Evolutionary conservation across 768 basidiomycete genomes (phyloP).

Genomic region (Lanmaoa pseudosensibilis): DNA sequence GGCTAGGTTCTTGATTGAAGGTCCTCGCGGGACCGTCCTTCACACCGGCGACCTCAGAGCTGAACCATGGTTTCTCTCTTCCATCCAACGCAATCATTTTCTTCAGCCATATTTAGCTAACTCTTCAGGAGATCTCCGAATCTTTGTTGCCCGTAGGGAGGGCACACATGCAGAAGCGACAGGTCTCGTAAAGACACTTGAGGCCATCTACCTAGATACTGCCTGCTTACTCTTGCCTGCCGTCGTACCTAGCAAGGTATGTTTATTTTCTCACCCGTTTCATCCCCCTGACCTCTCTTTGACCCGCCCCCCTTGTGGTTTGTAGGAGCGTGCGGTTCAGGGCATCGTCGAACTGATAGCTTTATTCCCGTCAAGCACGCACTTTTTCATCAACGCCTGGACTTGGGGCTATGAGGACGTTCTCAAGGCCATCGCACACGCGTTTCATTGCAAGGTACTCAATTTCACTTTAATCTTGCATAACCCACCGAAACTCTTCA

Average conservation of each 20-base stretch:
- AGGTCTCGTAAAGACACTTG: conserved; percentile 49
- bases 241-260: conserved; percentile 61
- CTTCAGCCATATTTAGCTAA: conserved; percentile 66
- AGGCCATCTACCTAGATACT: conserved; percentile 85
- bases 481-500: not conserved
- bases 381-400: conserved; percentile 92
- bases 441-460: conserved; percentile 62
- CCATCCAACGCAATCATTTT: conserved; percentile 65
- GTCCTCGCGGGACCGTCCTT: conserved; percentile 65
- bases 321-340: conserved; percentile 61
- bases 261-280: not conserved
- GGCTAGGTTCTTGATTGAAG: conserved; percentile 83
- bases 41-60: conserved; percentile 95
- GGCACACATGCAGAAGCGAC: conserved; percentile 23
- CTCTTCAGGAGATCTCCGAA: conserved; percentile 23
- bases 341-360: conserved; percentile 72
- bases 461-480: not conserved
- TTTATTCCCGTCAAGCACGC: conserved; percentile 59
- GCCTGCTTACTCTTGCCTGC: conserved; percentile 56
- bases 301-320: not conserved
- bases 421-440: conserved; percentile 67
- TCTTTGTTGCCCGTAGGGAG: conserved; percentile 28
- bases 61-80: conserved; percentile 76
- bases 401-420: conserved; percentile 97
- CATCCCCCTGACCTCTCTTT: not conserved